A percentile compares a stretch with the other conserved stretches of the same genome.
Evolutionary conservation across 2,329 filamentous ascomycete species (phyloP).

Genomic region (Emericellopsis atlantica): DNA sequence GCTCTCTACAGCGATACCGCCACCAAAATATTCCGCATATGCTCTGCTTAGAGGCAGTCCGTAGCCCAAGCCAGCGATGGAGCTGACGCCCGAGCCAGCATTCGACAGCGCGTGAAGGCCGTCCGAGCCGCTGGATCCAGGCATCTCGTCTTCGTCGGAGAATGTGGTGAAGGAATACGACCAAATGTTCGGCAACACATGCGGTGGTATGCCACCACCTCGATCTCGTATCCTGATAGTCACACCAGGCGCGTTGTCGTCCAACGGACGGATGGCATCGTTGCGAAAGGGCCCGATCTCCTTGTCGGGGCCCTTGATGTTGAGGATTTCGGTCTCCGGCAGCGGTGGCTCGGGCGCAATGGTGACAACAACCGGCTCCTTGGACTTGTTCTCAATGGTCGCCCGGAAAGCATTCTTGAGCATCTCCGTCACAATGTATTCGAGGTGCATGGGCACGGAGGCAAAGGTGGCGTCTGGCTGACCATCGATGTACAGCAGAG

Average conservation of each 20-base stretch:
- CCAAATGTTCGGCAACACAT: slow-evolving; percentile 81
- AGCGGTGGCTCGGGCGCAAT: slow-evolving; percentile 58
- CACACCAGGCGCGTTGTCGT: slow-evolving; percentile 65
- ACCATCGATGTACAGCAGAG: slow-evolving; percentile 68
- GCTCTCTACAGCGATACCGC: slow-evolving; percentile 89
- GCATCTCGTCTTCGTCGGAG: slow-evolving; percentile 41
- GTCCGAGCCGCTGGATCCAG: slow-evolving; percentile 24
- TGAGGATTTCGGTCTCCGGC: slow-evolving; percentile 11
- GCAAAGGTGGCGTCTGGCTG: slow-evolving; percentile 82
- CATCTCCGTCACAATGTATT: slow-evolving; percentile 94
- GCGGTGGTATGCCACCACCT: slow-evolving; percentile 83
- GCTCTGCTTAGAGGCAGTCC: slow-evolving; percentile 81
- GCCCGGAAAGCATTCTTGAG: slow-evolving; percentile 95
- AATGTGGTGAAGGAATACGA: slow-evolving; percentile 97
- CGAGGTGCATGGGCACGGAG: slow-evolving; percentile 88
- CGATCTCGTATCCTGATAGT: slow-evolving; percentile 92
- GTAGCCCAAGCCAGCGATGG: slow-evolving; percentile 87
- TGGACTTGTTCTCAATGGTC: slow-evolving; percentile 72
- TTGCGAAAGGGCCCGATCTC: slow-evolving; percentile 26
- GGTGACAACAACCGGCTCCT: slow-evolving; percentile 80
- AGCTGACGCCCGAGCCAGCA: slow-evolving; percentile 58
- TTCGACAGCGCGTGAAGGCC: slow-evolving; percentile 66
- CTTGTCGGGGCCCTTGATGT: slow-evolving; percentile 20
- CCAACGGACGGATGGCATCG: slow-evolving; percentile 41
- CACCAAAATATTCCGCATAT: slow-evolving; percentile 97